Evolutionary conservation across 106 monocot genomes (phyloP).

Genomic region (Xerophyta viscosa): DNA sequence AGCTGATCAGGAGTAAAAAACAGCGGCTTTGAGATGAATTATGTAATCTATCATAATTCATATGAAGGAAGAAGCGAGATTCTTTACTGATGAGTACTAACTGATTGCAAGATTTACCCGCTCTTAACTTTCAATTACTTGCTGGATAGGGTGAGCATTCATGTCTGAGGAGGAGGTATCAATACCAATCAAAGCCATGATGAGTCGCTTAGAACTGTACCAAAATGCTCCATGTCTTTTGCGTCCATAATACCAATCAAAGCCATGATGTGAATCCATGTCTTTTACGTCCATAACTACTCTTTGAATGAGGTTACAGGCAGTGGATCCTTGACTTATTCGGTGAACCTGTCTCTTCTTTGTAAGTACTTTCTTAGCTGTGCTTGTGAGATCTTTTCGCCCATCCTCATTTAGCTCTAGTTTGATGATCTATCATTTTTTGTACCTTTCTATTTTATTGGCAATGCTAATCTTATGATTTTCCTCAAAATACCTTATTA

Average conservation of each 20-base stretch:
- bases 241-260: too few species aligned
- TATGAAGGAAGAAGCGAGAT: constrained; percentile 50
- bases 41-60: constrained; percentile 38
- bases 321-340: constrained; percentile 66
- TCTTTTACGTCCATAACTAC: constrained; percentile 65
- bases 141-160: constrained; percentile 48
- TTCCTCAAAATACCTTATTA: too few species aligned
- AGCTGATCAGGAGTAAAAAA: constrained; percentile 6
- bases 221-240: constrained; percentile 51
- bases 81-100: neutral
- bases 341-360: constrained; percentile 76
- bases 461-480: too few species aligned
- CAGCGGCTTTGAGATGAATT: constrained; percentile 17
- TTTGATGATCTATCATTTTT: too few species aligned
- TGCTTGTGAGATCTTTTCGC: neutral
- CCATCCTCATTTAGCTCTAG: too few species aligned
- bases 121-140: constrained; percentile 2
- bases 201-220: constrained; percentile 60
- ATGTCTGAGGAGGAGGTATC: constrained; percentile 55
- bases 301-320: constrained; percentile 57
- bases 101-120: neutral
- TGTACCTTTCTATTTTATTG: too few species aligned
- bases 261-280: constrained; percentile 67
- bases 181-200: constrained; percentile 48
- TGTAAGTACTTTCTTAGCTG: constrained; percentile 33